Evolutionary conservation across 106 monocot species (phyloP).

Genomic region (Triglochin maritima): DNA sequence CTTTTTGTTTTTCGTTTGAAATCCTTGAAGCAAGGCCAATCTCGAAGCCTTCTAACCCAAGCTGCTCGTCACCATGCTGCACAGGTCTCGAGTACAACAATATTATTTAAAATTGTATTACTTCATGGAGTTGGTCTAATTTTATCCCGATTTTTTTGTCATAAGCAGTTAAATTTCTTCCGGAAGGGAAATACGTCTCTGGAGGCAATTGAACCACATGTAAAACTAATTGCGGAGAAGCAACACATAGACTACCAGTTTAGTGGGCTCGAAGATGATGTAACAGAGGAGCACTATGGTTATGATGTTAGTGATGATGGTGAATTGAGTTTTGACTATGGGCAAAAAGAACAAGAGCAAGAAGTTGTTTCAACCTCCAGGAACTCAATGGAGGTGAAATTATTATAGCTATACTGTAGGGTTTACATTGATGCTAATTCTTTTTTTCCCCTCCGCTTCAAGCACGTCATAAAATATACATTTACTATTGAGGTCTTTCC

Average conservation of each 20-base stretch:
- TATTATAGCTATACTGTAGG: background rate
- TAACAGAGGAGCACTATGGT: conserved; percentile 35
- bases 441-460: too few relatives aligned
- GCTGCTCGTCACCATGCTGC: conserved; percentile 92
- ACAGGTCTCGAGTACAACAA: conserved; percentile 33
- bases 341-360: conserved; percentile 27
- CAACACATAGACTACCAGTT: conserved; percentile 88
- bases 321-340: conserved; percentile 71
- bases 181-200: conserved; percentile 66
- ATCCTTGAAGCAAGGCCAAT: conserved; percentile 93
- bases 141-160: background rate
- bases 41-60: conserved; percentile 80
- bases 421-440: too few relatives aligned
- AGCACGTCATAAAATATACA: too few relatives aligned
- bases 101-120: background rate
- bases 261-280: conserved; percentile 58
- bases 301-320: conserved; percentile 33
- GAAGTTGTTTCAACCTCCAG: conserved; percentile 28
- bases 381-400: conserved; percentile 60
- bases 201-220: conserved; percentile 73
- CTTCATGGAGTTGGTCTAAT: background rate
- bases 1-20: conserved; percentile 87
- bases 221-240: conserved; percentile 59
- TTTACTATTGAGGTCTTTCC: too few relatives aligned
- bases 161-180: conserved; percentile 43